Evolutionary conservation across 177 flowering plant species (phyloP).

Genomic region (Vitis hybrid): DNA sequence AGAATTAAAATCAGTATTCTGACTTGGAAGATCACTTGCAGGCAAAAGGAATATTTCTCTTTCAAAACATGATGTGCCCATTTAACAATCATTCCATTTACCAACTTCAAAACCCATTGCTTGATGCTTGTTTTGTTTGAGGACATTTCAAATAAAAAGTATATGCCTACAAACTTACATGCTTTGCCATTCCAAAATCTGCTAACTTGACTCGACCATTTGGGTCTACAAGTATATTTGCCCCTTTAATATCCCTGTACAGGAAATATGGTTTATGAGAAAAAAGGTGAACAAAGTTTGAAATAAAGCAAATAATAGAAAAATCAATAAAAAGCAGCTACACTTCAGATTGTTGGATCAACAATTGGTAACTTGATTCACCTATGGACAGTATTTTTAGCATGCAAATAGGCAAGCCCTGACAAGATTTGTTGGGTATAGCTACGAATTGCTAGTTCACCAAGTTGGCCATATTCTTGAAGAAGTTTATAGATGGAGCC

Average conservation of each 20-base stretch:
- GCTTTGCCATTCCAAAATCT: conserved; percentile 81
- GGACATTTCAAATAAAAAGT: not conserved
- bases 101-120: not conserved
- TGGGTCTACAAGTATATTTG: conserved; percentile 75
- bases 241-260: conserved; percentile 75
- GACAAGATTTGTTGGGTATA: conserved; percentile 88
- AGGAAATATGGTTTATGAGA: not conserved
- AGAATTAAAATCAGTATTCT: too few relatives aligned
- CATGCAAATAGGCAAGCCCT: conserved; percentile 89
- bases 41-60: not conserved
- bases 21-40: not conserved
- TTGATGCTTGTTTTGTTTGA: not conserved
- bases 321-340: not conserved
- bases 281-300: not conserved
- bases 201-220: conserved; percentile 72
- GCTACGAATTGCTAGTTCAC: conserved; percentile 78
- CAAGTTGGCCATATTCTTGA: conserved; percentile 87
- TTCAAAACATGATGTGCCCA: not conserved
- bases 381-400: conserved; percentile 84
- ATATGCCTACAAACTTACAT: conserved; percentile 29
- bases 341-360: conserved; percentile 1
- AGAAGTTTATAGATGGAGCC: conserved; percentile 90
- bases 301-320: not conserved
- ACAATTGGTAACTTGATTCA: conserved; percentile 13
- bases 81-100: conserved; percentile 3